Evolutionary conservation across 306 rosid species (phyloP).

Genomic region (Cucurbita moschata): DNA sequence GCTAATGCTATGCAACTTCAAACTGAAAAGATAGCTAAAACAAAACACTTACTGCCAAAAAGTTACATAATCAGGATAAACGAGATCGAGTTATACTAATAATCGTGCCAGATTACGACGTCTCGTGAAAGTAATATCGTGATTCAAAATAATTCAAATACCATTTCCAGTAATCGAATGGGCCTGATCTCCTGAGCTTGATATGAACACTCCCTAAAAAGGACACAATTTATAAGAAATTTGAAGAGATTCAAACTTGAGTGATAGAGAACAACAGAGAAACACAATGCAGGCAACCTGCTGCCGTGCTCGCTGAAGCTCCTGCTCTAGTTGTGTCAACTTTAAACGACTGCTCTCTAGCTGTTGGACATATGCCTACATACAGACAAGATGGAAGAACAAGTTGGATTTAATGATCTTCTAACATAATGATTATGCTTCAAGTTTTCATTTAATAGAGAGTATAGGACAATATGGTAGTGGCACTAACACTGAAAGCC

Average conservation of each 20-base stretch:
- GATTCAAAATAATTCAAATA: constrained; percentile 19
- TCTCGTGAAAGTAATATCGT: neutral
- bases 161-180: constrained; percentile 97
- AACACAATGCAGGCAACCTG: constrained; percentile 25
- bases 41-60: neutral
- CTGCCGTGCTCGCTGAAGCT: constrained; percentile 71
- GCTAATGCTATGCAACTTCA: neutral
- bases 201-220: constrained; percentile 78
- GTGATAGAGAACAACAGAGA: neutral
- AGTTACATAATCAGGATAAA: neutral
- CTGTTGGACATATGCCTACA: constrained; percentile 66
- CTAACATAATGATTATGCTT: neutral
- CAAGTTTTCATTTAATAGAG: neutral
- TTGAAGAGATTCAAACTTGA: neutral
- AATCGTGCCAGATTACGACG: neutral
- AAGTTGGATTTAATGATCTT: neutral
- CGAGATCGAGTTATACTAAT: neutral
- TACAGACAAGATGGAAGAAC: neutral
- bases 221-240: constrained; percentile 2
- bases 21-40: constrained; percentile 1
- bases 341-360: constrained; percentile 67
- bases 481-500: neutral
- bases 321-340: constrained; percentile 71
- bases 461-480: neutral
- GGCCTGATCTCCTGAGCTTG: constrained; percentile 80